phyloP scores from a whole-genome alignment of 495 filamentous ascomycete species.

The Letharia lupina region DNA sequence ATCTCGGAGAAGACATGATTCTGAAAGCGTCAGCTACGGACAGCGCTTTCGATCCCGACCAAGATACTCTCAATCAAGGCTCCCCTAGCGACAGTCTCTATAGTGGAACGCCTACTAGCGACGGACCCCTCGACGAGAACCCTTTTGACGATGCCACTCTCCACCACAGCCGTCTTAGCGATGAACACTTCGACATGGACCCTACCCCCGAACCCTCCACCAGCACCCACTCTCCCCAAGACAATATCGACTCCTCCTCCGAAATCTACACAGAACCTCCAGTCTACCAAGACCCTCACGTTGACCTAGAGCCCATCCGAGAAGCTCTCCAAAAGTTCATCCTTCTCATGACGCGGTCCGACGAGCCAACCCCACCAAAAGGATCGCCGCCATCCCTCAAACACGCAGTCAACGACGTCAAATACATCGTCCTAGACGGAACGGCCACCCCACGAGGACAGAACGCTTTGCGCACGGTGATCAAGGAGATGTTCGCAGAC shows the following conservation, averaged over 20 bases:
- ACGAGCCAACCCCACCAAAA: background rate
- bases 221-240: background rate
- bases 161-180: no score
- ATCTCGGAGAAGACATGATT: background rate
- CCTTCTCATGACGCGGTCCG: background rate
- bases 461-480: background rate
- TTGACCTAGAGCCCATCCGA: background rate
- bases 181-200: no score
- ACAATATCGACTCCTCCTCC: background rate
- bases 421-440: background rate
- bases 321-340: background rate
- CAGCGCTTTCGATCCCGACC: background rate
- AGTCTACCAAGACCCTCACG: background rate
- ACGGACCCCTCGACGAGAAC: background rate
- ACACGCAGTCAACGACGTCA: background rate
- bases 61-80: background rate
- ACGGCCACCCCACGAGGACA: accelerated
- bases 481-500: background rate
- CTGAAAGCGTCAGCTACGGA: background rate
- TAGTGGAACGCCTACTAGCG: background rate
- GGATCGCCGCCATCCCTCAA: background rate
- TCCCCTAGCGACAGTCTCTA: background rate
- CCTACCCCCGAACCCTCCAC: background rate
- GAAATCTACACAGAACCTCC: background rate
- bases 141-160: no score